These are phyloP conservation scores for Choricystis sp. DNA, from an alignment of 139 green algal species.

Conservation along the genomic window DNA sequence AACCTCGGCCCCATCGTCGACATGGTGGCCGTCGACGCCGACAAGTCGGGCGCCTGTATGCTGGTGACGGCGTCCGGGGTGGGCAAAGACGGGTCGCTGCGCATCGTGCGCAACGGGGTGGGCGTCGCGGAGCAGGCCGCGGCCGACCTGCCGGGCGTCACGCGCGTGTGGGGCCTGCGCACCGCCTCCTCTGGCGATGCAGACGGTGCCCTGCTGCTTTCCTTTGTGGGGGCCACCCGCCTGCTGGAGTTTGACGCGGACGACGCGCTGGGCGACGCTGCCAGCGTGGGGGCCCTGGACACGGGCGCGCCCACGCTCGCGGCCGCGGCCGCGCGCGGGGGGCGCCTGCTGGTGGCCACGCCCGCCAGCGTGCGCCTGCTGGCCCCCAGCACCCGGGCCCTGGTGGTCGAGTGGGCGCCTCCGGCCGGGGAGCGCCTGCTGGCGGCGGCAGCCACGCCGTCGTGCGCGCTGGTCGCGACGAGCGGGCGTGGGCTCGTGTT, in stretches of 20 bases:
- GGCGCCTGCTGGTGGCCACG: constrained; percentile 64
- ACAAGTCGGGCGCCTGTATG: constrained; percentile 11
- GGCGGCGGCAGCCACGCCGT: constrained; percentile 49
- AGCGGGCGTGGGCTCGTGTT: constrained; percentile 48
- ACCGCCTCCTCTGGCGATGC: constrained; percentile 25
- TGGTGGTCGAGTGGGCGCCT: constrained; percentile 46
- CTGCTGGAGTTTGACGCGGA: constrained; percentile 71
- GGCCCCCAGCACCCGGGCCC: constrained; percentile 14
- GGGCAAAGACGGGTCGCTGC: constrained; percentile 55
- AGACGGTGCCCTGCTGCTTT: constrained; percentile 81
- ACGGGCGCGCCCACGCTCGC: constrained; percentile 17
- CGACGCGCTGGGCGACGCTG: constrained; percentile 59
- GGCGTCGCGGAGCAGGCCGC: constrained; percentile 81
- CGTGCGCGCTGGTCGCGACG: constrained; percentile 58
- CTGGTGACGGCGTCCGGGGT: constrained; percentile 80
- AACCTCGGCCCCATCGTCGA: constrained; percentile 93
- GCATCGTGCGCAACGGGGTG: constrained; percentile 93
- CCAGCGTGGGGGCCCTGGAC: constrained; percentile 55
- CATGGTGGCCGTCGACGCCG: constrained; percentile 79
- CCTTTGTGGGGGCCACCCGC: constrained; percentile 80
- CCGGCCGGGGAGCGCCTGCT: constrained; percentile 39
- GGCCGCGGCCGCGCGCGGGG: constrained; percentile 16
- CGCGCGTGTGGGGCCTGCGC: constrained; percentile 82
- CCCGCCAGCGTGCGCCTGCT: constrained; percentile 28
- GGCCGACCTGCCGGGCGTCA: constrained; percentile 60